Conservation (phyloP, 371 early-diverging fungal genomes). For the Syncephalastrum sp. region DNA sequence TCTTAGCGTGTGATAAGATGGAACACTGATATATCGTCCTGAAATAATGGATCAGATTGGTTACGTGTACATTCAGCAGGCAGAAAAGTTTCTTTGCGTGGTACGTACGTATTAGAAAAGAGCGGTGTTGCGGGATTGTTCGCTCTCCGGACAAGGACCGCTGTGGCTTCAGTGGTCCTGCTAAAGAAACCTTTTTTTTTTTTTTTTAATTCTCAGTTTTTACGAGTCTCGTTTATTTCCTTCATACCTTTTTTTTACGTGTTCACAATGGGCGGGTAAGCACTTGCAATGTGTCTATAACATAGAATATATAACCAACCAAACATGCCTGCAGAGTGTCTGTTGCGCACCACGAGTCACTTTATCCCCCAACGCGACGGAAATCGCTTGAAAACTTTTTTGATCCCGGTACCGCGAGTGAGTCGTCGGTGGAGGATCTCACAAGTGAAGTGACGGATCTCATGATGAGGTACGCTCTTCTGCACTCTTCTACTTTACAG, state of each 20-base stretch:
- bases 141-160: not conserved
- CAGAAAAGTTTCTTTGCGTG: too few relatives aligned
- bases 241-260: constrained; percentile 3
- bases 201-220: not conserved
- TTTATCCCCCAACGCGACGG: constrained; percentile 13
- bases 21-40: too few relatives aligned
- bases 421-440: constrained; percentile 42
- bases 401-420: constrained; percentile 25
- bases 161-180: constrained; percentile 5
- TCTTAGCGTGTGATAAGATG: too few relatives aligned
- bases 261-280: constrained; percentile 20
- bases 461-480: constrained; percentile 35
- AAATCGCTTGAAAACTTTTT: constrained; percentile 13
- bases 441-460: constrained; percentile 45
- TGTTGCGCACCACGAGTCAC: constrained; percentile 16
- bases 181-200: constrained; percentile 1
- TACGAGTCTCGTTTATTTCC: not conserved
- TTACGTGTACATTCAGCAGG: too few relatives aligned
- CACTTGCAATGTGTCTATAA: not conserved
- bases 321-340: constrained; percentile 8
- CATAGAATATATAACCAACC: not conserved
- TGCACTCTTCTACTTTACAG: not conserved
- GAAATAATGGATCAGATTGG: too few relatives aligned
- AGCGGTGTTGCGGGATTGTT: too few relatives aligned
- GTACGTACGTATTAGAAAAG: too few relatives aligned